Percentiles rank a stretch among this genome's conserved stretches.
These are phyloP conservation scores for Auricularia sp. DNA, from an alignment of 768 basidiomycete species.

Conservation along the genomic window DNA sequence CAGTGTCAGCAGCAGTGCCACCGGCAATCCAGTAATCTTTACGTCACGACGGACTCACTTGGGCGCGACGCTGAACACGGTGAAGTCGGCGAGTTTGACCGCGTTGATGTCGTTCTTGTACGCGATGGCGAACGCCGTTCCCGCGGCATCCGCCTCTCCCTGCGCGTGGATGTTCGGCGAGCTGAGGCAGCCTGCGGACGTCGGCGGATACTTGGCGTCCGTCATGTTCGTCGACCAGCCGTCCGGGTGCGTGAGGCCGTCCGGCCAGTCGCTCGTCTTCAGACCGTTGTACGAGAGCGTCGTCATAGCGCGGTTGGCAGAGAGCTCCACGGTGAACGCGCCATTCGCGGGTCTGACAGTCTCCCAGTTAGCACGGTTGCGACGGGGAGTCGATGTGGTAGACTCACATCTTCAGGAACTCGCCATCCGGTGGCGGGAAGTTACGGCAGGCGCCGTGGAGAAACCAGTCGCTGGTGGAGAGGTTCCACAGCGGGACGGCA, in stretches of 20 bases:
- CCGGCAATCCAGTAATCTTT: not conserved
- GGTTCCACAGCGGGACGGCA: constrained; percentile 1
- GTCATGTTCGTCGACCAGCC: not conserved
- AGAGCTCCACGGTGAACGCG: constrained; percentile 5
- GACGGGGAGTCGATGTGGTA: not conserved
- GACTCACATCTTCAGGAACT: constrained; percentile 4
- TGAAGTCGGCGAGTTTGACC: constrained; percentile 1
- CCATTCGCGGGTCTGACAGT: constrained; percentile 1
- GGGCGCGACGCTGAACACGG: constrained; percentile 3
- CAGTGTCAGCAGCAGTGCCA: not conserved
- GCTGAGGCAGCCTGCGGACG: not conserved
- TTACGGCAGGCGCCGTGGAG: not conserved
- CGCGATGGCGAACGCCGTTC: constrained; percentile 5
- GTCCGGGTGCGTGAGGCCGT: constrained; percentile 5
- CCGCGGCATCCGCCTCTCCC: not conserved
- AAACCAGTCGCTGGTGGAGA: constrained; percentile 3
- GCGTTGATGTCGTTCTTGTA: constrained; percentile 3
- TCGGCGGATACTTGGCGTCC: not conserved
- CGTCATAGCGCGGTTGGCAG: constrained; percentile 3
- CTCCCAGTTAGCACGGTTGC: not conserved
- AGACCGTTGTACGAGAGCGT: constrained; percentile 1
- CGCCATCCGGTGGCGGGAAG: constrained; percentile 4
- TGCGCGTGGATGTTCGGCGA: not conserved
- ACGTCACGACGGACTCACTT: not conserved
- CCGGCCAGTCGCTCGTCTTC: not conserved